Base-by-base conservation (phyloP, 805 yeast genomes). In the Candida multigemmis region DNA sequence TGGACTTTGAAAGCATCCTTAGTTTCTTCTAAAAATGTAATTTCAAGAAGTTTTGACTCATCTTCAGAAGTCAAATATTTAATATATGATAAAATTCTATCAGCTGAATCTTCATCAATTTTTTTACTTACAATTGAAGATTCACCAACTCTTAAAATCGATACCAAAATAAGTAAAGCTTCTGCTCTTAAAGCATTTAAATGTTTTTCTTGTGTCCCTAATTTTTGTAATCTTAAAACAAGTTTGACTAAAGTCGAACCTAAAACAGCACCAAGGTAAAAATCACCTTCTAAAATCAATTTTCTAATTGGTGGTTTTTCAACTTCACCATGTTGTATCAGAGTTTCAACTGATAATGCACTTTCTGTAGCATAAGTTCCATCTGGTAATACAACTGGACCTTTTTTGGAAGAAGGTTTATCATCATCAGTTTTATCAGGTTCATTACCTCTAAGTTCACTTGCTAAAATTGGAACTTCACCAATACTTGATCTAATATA, bases 311-410 rank as follows among this genome's bases (percentile, higher is more conserved):
- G 84, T 16, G 87, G 84, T 39, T 65, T 67, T 13, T 44, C 38
- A 10, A 53, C 50, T n/a, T 66, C 60, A 4, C 47, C 53, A 10
- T 37, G 37, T 6, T 41, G 36, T 12, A 44, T 44, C 17, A 58
- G 57, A 3, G 72, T 55, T 21, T 60, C 62, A 4, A 74, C 58
- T 10, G 80, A 80, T 31, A 78, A 57, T 0, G 94, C 91, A 36
- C 75, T 74, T 56, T 91, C 98, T 22, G 96, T 83, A 16, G 98
- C 98, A 56, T 91, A 91, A 0, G 99, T 91, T 42, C 99, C 99
- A 59, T 91, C 99, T n/a, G 98, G 95, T 38, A 91, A 68, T 33
- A 91, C 78, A 33, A 80, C 77, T 12, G 96, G 96, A 23, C 83
- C 83, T 31, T 60, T 51, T 21, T 54, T 42, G 9, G 23, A 5